phyloP scores from a whole-genome alignment of 306 rosid species.

The Quercus alba region DNA sequence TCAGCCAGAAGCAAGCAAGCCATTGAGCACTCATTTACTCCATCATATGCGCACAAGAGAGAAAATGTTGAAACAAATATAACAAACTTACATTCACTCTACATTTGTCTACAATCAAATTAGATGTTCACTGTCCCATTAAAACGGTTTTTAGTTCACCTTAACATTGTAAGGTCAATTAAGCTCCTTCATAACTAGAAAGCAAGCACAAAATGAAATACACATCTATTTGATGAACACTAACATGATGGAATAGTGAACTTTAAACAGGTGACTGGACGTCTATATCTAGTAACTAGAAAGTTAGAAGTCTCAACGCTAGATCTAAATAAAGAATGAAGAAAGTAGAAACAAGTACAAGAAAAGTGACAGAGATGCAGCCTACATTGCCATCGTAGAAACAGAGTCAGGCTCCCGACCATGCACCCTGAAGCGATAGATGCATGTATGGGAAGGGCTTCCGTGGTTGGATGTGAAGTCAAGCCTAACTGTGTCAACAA shows the following conservation, averaged over 20 bases:
- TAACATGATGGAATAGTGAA: neutral
- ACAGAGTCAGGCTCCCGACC: conserved; percentile 69
- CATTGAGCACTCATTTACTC: no score
- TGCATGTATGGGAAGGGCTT: conserved; percentile 86
- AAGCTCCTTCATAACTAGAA: conserved; percentile 4
- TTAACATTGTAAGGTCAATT: neutral
- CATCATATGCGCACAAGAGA: no score
- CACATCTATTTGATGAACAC: conserved; percentile 29
- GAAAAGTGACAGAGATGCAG: conserved; percentile 16
- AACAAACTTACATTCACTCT: no score
- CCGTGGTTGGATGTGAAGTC: conserved; percentile 90
- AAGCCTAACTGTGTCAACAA: conserved; percentile 68
- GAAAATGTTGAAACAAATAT: no score
- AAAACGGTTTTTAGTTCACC: neutral
- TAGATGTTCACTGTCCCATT: neutral
- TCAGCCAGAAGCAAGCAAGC: no score
- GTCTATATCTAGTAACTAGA: conserved; percentile 5
- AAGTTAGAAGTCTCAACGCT: conserved; percentile 25
- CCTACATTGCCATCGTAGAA: conserved; percentile 55
- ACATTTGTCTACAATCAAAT: neutral
- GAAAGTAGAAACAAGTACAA: conserved; percentile 21
- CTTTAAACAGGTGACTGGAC: neutral
- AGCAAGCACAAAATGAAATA: conserved; percentile 32
- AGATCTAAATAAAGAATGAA: conserved; percentile 32
- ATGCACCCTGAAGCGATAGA: conserved; percentile 89